phyloP scores from a whole-genome alignment of 2,329 filamentous ascomycete species.

The Conoideocrella luteorostrata region DNA sequence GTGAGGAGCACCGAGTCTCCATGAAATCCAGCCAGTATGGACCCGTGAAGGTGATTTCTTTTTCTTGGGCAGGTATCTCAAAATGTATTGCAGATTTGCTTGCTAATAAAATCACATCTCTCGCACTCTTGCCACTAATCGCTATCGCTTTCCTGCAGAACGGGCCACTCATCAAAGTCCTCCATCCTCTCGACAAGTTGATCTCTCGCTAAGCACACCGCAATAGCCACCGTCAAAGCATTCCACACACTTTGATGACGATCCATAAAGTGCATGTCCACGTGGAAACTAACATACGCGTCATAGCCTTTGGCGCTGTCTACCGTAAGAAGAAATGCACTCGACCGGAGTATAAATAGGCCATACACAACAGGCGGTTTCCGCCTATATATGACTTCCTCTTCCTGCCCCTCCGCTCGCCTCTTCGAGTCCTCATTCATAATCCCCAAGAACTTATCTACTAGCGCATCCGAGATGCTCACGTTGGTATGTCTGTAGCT shows the following conservation, averaged over 20 bases:
- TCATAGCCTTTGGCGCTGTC: slow-evolving; percentile 30
- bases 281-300: slow-evolving; percentile 35
- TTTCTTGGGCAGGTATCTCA: too few relatives aligned
- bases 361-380: slow-evolving; percentile 36
- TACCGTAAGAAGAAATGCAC: slow-evolving; percentile 32
- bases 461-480: neutral
- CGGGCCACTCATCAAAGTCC: slow-evolving; percentile 28
- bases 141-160: slow-evolving; percentile 29
- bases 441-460: slow-evolving; percentile 10
- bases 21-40: too few relatives aligned
- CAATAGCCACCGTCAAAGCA: slow-evolving; percentile 34
- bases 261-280: slow-evolving; percentile 34
- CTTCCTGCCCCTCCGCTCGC: slow-evolving; percentile 3
- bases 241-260: slow-evolving; percentile 38
- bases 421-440: neutral
- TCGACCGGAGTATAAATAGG: slow-evolving; percentile 33
- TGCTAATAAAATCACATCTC: too few relatives aligned
- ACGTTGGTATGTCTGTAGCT: too few relatives aligned
- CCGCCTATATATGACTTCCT: slow-evolving; percentile 18
- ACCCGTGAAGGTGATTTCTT: too few relatives aligned
- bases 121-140: slow-evolving; percentile 23
- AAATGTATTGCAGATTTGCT: too few relatives aligned
- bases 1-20: neutral
- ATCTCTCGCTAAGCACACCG: slow-evolving; percentile 33
- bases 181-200: slow-evolving; percentile 26